Evolutionary conservation across 2,329 filamentous ascomycete species (phyloP), one percentile per base, ranked within the genome.

Genomic region (Lasiodiplodia hormozganensis): DNA sequence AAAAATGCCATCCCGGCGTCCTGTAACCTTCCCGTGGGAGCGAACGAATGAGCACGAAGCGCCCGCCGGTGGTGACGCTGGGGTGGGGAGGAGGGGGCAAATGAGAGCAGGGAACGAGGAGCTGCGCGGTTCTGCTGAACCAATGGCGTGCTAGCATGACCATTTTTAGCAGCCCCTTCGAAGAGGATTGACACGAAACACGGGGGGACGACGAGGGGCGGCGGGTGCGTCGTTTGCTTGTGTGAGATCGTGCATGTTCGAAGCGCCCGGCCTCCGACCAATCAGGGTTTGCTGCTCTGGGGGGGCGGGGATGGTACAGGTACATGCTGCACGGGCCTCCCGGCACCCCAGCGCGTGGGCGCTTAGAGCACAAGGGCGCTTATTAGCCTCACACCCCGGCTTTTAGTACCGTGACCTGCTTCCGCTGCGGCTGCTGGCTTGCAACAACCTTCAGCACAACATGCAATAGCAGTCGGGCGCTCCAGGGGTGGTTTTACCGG

Each of bases 1-100:
- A n/a, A 47, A 47, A 47, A 47, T n/a, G 43, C 18, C 38, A 58
- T 58, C 28, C 53, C 38, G 25, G 40, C 53, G 28, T 58, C 47
- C 65, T 67, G 65, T 58, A 67, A 67, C 65, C 65, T 60, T 67
- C 53, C 65, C 54, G 65, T 34, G 58, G 36, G 36, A 57, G 43
- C 43, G 43, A 47, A 16, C 43, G 43, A 47, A 47, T 47, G n/a
- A 47, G 43, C 43, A 47, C 18, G 43, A n/a, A 7, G 43, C 18
- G 43, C 43, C 43, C 18, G 43, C 43, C 43, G 43, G 31, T 34
- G 31, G 31, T 34, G 8, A 47, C 43, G 43, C 43, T 47, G 18
- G 43, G 43, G 40, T 43, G 40, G 43, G 43, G 43, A 21, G 43
- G 43, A 43, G 43, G 43, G 43, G 43, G 43, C 43, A 21, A 47